Conservation (phyloP, 2,329 filamentous ascomycete genomes). For the Myriangium duriaei region DNA sequence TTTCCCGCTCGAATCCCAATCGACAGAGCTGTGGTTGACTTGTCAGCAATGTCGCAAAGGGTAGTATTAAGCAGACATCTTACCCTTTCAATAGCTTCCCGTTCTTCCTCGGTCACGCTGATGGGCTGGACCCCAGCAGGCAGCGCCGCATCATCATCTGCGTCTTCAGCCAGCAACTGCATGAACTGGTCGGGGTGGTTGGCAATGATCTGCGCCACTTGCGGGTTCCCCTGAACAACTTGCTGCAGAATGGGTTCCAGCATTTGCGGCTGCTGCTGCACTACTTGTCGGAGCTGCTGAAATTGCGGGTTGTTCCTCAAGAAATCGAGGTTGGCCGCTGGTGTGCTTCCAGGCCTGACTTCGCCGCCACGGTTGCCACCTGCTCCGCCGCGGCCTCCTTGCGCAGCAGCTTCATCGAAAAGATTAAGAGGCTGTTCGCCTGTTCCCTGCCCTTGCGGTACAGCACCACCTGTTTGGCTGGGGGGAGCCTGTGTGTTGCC, state of each 20-base stretch:
- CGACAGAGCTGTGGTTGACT: constrained; percentile 56
- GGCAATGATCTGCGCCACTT: constrained; percentile 83
- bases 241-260: constrained; percentile 95
- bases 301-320: constrained; percentile 93
- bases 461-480: neutral
- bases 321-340: constrained; percentile 66
- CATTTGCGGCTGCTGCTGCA: constrained; percentile 97
- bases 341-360: constrained; percentile 34
- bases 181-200: constrained; percentile 90
- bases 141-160: constrained; percentile 65
- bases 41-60: constrained; percentile 8
- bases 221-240: constrained; percentile 86
- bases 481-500: constrained; percentile 29
- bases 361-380: constrained; percentile 39
- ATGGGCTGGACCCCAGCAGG: constrained; percentile 85
- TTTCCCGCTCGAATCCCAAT: constrained; percentile 82
- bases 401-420: constrained; percentile 73
- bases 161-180: constrained; percentile 76
- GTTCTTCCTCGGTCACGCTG: constrained; percentile 86
- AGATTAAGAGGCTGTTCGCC: constrained; percentile 66
- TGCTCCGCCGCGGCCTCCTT: constrained; percentile 34
- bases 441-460: constrained; percentile 23
- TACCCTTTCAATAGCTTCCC: constrained; percentile 92
- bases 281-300: constrained; percentile 91
- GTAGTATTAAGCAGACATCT: constrained; percentile 25